Evolutionary conservation across 2,329 filamentous ascomycete species (phyloP).

Genomic region (Pyricularia grisea): DNA sequence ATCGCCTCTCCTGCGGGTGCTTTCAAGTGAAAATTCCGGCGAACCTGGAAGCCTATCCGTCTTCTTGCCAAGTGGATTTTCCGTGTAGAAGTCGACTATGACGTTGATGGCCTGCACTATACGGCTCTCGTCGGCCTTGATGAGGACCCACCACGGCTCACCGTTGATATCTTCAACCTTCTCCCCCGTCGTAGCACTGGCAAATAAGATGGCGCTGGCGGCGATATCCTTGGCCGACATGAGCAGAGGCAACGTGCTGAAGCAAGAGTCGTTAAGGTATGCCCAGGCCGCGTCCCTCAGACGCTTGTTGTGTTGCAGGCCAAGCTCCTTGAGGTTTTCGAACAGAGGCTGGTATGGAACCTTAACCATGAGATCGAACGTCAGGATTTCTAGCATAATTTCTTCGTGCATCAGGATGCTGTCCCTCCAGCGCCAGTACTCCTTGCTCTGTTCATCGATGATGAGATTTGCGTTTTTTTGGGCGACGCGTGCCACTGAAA

Average conservation of each 20-base stretch:
- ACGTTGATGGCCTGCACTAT: slow-evolving; percentile 66
- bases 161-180: slow-evolving; percentile 70
- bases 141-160: slow-evolving; percentile 76
- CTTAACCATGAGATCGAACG: slow-evolving; percentile 87
- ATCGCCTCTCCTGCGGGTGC: slow-evolving; percentile 38
- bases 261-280: slow-evolving; percentile 83
- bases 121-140: slow-evolving; percentile 61
- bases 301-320: slow-evolving; percentile 11
- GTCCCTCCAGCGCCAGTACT: slow-evolving; percentile 97
- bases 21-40: slow-evolving; percentile 46
- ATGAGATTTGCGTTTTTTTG: slow-evolving; percentile 87
- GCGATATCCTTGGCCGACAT: slow-evolving; percentile 74
- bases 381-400: slow-evolving; percentile 80
- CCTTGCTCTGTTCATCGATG: slow-evolving; percentile 94
- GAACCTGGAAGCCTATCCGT: slow-evolving; percentile 41
- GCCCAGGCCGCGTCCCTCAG: slow-evolving; percentile 49
- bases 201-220: slow-evolving; percentile 78
- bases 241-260: slow-evolving; percentile 76
- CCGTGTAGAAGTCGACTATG: slow-evolving; percentile 59
- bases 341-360: slow-evolving; percentile 81
- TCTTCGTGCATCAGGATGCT: slow-evolving; percentile 90
- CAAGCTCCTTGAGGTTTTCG: slow-evolving; percentile 49
- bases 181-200: slow-evolving; percentile 63
- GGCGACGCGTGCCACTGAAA: slow-evolving; percentile 86
- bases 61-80: slow-evolving; percentile 53